Conservation (phyloP, 140 eudicot genomes). For the Erigeron philadelphicus region DNA sequence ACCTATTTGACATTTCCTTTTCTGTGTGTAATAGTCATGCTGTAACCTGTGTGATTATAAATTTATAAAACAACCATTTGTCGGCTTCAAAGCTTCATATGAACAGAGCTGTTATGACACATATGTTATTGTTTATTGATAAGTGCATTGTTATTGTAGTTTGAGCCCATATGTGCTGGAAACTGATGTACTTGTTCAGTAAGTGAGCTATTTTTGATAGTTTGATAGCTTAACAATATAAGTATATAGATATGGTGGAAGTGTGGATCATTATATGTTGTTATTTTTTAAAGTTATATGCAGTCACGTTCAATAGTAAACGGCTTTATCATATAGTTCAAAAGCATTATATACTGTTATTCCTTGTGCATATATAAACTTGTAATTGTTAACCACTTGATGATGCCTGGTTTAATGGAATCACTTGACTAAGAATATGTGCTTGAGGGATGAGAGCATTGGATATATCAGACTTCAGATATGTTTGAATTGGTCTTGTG, state of each 20-base stretch:
- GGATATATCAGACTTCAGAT: not conserved
- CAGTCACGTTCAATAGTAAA: not conserved
- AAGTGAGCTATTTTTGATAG: not conserved
- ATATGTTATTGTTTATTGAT: not conserved
- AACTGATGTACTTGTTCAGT: constrained; percentile 10
- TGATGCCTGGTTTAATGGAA: not conserved
- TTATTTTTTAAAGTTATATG: not conserved
- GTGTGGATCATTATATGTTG: not conserved
- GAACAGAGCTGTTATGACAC: not conserved
- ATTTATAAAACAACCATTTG: not conserved
- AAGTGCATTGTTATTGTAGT: not conserved
- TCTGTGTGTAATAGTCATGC: not conserved
- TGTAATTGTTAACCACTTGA: not conserved
- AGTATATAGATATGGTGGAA: not conserved
- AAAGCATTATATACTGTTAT: not conserved
- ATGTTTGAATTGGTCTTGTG: not conserved
- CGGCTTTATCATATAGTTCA: not conserved
- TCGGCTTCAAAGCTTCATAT: not conserved
- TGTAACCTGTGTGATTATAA: constrained; percentile 7
- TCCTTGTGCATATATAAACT: not conserved
- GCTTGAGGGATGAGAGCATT: not conserved
- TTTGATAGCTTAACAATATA: not conserved
- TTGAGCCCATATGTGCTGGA: not conserved
- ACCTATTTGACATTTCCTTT: not conserved
- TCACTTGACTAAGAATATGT: not conserved